Evolutionary conservation across 345 rosid genomes (phyloP), one percentile per base, ranked within the genome.

Genomic region (Camelina hispida): DNA sequence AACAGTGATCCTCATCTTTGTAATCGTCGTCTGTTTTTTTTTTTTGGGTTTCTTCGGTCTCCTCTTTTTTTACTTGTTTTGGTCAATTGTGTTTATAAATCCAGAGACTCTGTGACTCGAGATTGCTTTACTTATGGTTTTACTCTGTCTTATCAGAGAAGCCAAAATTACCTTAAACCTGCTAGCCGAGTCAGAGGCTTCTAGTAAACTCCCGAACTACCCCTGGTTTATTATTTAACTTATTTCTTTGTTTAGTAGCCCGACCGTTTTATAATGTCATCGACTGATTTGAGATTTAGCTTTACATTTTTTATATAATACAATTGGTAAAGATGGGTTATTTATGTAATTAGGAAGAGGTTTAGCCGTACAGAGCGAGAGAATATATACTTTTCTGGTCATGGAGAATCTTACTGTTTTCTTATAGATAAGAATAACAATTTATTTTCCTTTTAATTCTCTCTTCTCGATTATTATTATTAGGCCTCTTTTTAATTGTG

Each of bases 1-100:
- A 40, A 92, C 97, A 64, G 94, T 90, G 80, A 95, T 88, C 81
- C 78, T 90, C 99, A 92, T 94, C 78, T 62, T 62, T 28, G 43
- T 28, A 65, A 32, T 72, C 69, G 66, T 72, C 70, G 66, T 72
- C 56, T 15, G 61, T 4, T 28, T 28, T 28, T 28, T n/a, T 25
- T 38, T 64, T 34, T 37, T 34, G 37, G 16, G 48, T 56, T 35
- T 66, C 53, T 53, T 57, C 38, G 22, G 64, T 68, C 68, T 55
- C 59, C 48, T 40, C 32, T 52, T 28, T 28, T 59, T 37, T 59
- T 37, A 32, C 57, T 55, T 18, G 7, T 7, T 10, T 57, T 35
- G 61, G 71, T 65, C 55, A 52, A 51, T 51, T 52, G 28, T 28
- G 5, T 28, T 37, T 34, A 14, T 20, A 52, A 43, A n/a, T 30